Percentiles rank a stretch among this genome's conserved stretches.
Evolutionary conservation across 345 rosid species (phyloP).

Genomic region (Populus euphratica): DNA sequence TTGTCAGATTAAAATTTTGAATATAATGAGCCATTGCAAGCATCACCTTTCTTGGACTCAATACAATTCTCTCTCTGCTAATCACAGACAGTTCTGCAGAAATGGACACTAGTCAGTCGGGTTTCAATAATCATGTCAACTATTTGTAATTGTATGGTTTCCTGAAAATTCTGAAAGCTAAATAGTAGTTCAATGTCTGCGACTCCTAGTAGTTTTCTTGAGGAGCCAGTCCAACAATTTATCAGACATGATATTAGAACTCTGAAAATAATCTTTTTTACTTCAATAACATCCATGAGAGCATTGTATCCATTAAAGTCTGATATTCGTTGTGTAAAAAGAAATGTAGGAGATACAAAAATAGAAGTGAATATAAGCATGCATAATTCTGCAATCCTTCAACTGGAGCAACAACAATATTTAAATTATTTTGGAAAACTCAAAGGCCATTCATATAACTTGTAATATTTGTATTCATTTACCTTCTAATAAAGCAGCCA

Average conservation of each 20-base stretch:
- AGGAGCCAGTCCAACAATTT: no score
- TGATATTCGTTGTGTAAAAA: background rate
- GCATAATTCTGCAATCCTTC: background rate
- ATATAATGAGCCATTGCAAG: constrained; percentile 51
- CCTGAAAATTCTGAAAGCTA: background rate
- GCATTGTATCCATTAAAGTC: no score
- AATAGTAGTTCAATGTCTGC: background rate
- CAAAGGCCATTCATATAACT: background rate
- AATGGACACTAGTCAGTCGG: background rate
- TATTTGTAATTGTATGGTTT: background rate
- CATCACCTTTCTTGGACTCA: constrained; percentile 71
- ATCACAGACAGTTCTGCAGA: constrained; percentile 45
- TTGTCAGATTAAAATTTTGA: constrained; percentile 61
- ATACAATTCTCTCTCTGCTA: constrained; percentile 39
- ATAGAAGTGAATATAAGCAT: background rate
- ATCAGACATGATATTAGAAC: no score
- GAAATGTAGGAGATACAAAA: background rate
- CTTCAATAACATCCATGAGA: background rate
- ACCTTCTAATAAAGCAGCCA: constrained; percentile 66
- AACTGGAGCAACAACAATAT: background rate
- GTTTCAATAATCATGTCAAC: background rate
- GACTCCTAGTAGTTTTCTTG: no score
- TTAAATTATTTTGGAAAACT: background rate
- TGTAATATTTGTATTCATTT: background rate
- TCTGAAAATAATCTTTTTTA: no score